Conservation (phyloP, 345 rosid species). For the Fremontodendron californicum region DNA sequence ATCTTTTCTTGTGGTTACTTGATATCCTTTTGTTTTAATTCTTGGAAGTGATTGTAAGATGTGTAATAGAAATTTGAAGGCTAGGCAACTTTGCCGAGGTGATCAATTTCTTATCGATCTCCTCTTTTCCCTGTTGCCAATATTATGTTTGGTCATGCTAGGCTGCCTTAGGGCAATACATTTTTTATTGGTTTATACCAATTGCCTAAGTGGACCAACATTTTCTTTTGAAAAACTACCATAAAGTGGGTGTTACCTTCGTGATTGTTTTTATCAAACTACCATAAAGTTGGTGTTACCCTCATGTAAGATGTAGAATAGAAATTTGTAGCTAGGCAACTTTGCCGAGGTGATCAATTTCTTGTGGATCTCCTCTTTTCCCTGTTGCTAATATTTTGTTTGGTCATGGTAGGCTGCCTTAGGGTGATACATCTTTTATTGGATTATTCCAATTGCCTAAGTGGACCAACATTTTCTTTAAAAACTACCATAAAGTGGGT, state of each 20-base stretch:
- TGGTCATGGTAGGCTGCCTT: too few relatives aligned
- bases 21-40: background rate
- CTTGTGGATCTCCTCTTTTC: constrained; percentile 41
- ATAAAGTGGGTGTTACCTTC: background rate
- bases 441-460: background rate
- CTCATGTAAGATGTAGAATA: background rate
- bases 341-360: constrained; percentile 33
- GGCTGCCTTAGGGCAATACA: background rate
- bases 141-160: background rate
- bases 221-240: background rate
- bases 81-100: constrained; percentile 50
- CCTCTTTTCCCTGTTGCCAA: constrained; percentile 13
- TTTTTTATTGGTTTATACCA: background rate
- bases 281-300: background rate
- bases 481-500: too few relatives aligned
- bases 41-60: background rate
- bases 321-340: constrained; percentile 25
- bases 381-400: constrained; percentile 51
- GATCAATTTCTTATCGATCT: constrained; percentile 3
- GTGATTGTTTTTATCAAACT: background rate
- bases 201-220: background rate
- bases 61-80: background rate
- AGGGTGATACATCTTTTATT: background rate
- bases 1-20: background rate
- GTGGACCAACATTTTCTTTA: background rate